Evolutionary conservation across 1,139 yeast genomes (phyloP), one percentile per base, ranked within the genome.

Genomic region (Hyphopichia fennica): DNA sequence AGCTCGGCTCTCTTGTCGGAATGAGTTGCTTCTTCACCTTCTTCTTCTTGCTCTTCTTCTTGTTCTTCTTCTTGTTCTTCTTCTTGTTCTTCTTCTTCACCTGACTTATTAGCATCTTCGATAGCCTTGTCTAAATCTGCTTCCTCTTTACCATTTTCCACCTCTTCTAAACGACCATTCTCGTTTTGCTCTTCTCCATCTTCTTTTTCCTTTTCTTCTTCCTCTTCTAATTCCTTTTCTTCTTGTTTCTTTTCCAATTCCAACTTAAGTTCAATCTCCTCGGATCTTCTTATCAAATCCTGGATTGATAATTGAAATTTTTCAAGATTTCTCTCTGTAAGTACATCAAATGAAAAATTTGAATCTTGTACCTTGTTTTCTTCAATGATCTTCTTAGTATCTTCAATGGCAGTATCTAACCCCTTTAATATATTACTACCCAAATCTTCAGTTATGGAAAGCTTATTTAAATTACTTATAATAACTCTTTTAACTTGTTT

Each of bases 401-500:
- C 74, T 16, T 62, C 63, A 17, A 73, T 44, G 7, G 69, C 72
- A 28, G 56, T 61, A 18, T 54, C 48, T 27, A 73, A 57, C 2
- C 73, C 75, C 19, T 53, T 52, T 34, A 73, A 55, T 6, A 63
- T 55, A 22, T 55, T 60, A 3, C 62, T 46, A 5, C 69, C 71
- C 37, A 70, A 47, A 13, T 55, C 51, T 36, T 62, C 68, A 2
- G 64, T 54, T 4, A 72, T 50, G 36, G 46, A 55, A 19, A 87
- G 66, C 50, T 81, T 81, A 29, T 72, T 65, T 39, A 87, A 63
- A 41, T 77, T 75, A 17, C 69, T 66, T 15, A 86, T 61, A 7
- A 87, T 69, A 15, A 82, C 72, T 48, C 81, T 83, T 47, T 80
- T 79, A 33, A 78, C 75, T 11, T 62, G 69, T 50, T 77, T 82